phyloP scores from a whole-genome alignment of 78 protist genomes.

The Speleostelium caveatum region DNA sequence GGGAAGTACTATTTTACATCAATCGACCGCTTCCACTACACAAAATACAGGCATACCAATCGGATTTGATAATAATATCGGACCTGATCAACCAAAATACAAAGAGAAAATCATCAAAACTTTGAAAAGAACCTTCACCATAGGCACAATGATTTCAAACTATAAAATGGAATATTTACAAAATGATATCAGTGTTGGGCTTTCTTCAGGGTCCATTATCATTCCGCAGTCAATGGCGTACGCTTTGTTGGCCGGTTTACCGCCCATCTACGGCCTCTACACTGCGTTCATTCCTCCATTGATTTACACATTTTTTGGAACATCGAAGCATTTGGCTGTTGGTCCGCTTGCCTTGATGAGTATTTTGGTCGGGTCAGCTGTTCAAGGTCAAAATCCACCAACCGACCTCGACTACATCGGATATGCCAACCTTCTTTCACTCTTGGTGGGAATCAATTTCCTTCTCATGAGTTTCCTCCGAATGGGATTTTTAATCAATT shows the following conservation, averaged over 20 bases:
- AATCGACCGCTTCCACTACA: too few relatives aligned
- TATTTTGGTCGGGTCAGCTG: conserved; percentile 57
- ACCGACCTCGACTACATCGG: neutral
- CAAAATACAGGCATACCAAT: too few relatives aligned
- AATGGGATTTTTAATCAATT: conserved; percentile 74
- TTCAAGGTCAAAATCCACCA: neutral
- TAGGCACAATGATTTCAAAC: conserved; percentile 6
- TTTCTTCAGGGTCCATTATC: conserved; percentile 55
- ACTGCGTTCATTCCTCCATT: conserved; percentile 58
- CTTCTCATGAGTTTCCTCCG: conserved; percentile 62
- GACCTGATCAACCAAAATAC: too few relatives aligned
- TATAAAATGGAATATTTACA: conserved; percentile 32
- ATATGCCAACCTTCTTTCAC: conserved; percentile 13
- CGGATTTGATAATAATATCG: too few relatives aligned
- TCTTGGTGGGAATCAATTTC: conserved; percentile 71
- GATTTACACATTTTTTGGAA: conserved; percentile 53
- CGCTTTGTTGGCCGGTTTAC: conserved; percentile 77
- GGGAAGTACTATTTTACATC: too few relatives aligned
- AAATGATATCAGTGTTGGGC: conserved; percentile 50
- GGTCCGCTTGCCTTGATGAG: conserved; percentile 70
- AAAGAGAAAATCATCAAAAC: neutral
- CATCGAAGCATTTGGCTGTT: conserved; percentile 42
- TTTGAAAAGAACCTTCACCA: neutral
- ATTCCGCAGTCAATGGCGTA: conserved; percentile 84
- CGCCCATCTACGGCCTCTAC: conserved; percentile 72